Evolutionary conservation across 1,139 yeast species (phyloP).

Genomic region (Zygosaccharomyces sapae): DNA sequence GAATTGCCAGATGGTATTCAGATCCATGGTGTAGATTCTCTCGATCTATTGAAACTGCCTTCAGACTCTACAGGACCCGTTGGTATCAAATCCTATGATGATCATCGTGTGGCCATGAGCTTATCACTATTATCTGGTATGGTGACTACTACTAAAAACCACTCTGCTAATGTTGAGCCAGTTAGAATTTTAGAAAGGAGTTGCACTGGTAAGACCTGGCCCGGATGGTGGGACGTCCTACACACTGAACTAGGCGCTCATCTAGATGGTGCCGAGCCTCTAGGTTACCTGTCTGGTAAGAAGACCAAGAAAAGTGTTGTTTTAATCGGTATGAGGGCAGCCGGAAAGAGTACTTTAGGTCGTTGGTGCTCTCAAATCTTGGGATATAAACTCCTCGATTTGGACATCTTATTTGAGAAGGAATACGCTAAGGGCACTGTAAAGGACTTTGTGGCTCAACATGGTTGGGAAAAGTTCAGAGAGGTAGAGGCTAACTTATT

Average conservation of each 20-base stretch:
- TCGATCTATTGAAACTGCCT: slow-evolving; percentile 48
- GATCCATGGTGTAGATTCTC: slow-evolving; percentile 60
- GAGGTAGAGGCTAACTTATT: slow-evolving; percentile 59
- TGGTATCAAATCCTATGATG: slow-evolving; percentile 81
- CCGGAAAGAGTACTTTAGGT: slow-evolving; percentile 88
- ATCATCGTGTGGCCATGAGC: slow-evolving; percentile 98
- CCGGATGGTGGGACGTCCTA: slow-evolving; percentile 98
- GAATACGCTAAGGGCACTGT: slow-evolving; percentile 50
- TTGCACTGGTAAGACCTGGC: slow-evolving; percentile 98
- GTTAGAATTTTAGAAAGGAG: slow-evolving; percentile 80
- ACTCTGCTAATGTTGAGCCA: slow-evolving; percentile 47
- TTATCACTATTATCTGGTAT: slow-evolving; percentile 75
- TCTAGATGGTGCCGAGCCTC: slow-evolving; percentile 64
- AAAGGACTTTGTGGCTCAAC: slow-evolving; percentile 57
- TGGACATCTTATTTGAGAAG: slow-evolving; percentile 68
- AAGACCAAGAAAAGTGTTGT: slow-evolving; percentile 50
- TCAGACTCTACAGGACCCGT: slow-evolving; percentile 41
- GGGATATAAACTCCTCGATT: slow-evolving; percentile 71
- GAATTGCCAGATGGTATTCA: slow-evolving; percentile 93
- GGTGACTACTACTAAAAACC: slow-evolving; percentile 28
- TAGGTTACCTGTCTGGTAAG: slow-evolving; percentile 16
- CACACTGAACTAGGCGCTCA: slow-evolving; percentile 61
- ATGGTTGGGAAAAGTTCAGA: slow-evolving; percentile 89
- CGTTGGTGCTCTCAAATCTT: slow-evolving; percentile 70
- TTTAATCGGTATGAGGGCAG: slow-evolving; percentile 97